Evolutionary conservation across 192 early-diverging fungal species (phyloP).

Genomic region (Chytriomyces confervae): DNA sequence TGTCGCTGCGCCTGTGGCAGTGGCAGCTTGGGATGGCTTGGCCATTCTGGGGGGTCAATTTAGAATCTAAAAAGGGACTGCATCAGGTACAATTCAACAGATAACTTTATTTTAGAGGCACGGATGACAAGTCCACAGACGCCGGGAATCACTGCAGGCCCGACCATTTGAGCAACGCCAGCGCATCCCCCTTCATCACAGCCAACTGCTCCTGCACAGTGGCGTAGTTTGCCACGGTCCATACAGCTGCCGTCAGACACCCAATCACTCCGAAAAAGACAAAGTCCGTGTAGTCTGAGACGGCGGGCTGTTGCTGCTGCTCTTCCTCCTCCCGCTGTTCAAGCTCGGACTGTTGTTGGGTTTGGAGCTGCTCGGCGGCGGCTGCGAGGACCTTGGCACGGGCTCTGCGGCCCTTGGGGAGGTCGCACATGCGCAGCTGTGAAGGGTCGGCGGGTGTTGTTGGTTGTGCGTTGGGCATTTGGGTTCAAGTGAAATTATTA

Average conservation of each 20-base stretch:
- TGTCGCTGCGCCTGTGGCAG: background rate
- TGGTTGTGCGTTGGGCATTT: background rate
- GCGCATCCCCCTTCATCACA: background rate
- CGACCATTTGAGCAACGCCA: background rate
- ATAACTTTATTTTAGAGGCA: background rate
- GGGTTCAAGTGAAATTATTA: background rate
- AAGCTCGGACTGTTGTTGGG: background rate
- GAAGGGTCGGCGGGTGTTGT: background rate
- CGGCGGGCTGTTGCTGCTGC: background rate
- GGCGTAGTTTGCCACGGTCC: background rate
- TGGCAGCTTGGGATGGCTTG: background rate
- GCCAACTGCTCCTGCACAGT: background rate
- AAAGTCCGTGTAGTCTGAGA: background rate
- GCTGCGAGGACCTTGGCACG: constrained; percentile 6
- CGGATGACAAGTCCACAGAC: background rate
- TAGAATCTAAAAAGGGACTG: background rate
- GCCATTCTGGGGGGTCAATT: background rate
- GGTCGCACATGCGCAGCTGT: background rate
- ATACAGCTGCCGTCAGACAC: background rate
- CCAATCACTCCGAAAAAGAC: background rate
- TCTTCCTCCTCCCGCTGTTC: background rate
- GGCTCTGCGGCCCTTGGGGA: constrained; percentile 10
- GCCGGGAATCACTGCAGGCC: background rate
- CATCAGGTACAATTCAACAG: background rate
- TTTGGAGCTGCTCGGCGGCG: background rate